Evolutionary conservation across 2,329 filamentous ascomycete species (phyloP), one percentile per base, ranked within the genome.

Genomic region (Hymenoscyphus scutula): DNA sequence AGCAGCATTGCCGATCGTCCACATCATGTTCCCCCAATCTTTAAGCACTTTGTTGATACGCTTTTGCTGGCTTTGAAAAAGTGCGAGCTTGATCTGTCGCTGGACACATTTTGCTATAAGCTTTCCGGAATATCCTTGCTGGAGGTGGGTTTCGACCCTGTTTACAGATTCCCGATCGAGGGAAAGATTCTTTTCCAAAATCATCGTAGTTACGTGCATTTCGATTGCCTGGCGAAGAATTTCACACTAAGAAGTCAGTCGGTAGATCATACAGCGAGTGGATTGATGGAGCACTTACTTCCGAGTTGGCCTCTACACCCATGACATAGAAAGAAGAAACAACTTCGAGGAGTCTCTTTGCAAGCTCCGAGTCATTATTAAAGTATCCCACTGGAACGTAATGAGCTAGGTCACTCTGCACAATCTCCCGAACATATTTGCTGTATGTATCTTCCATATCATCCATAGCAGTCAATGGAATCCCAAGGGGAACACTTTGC

Each of bases 11-110:
- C 67, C 70, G 23, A 69, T 72, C 1, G 67, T 67, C 71, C 72
- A 73, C 71, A 73, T 73, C 67, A 72, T 65, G 54, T 55, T 66
- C 17, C 71, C 71, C 71, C 71, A 74, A 25, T 70, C 66, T 45
- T 70, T 69, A 5, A 74, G 67, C 7, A 73, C 68, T 17, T 63
- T 59, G 51, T 65, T 59, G 57, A 73, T 73, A 5, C 70, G 70
- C 25, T 66, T 64, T 56, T 68, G 66, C 62, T 74, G 72, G 4
- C 67, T 60, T 8, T 68, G 37, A 62, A 71, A 72, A 60, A 74
- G 71, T 15, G 70, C 70, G 2, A 72, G 61, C 58, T 74, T 74
- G 56, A 74, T 72, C 57, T 74, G 72, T 51, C 70, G 64, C 45
- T 73, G 71, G 23, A 65, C 70, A 59, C 70, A 72, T 58, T 68